phyloP scores from a whole-genome alignment of 208 protist genomes.

The Borovskyia barvae region DNA sequence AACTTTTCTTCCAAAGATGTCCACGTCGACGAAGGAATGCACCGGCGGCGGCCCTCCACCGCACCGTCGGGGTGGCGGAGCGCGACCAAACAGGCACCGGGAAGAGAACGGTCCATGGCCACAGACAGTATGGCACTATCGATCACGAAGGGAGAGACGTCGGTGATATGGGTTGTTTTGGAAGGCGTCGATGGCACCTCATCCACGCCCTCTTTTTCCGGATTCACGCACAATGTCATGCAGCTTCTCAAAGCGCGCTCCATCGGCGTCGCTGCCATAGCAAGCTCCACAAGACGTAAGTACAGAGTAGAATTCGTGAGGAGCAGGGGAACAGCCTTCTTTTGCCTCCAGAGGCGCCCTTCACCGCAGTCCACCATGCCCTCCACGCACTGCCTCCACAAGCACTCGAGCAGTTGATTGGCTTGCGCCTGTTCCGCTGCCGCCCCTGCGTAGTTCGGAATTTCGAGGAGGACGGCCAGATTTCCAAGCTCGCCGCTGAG shows the following conservation, averaged over 20 bases:
- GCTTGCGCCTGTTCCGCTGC: conserved; percentile 26
- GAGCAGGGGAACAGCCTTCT: not conserved
- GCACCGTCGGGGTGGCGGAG: conserved; percentile 53
- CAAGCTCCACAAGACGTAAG: not conserved
- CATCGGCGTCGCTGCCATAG: conserved; percentile 13
- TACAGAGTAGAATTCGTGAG: conserved; percentile 7
- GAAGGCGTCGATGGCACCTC: not conserved
- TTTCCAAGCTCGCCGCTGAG: conserved; percentile 24
- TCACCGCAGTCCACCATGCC: conserved; percentile 23
- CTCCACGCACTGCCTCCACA: conserved; percentile 1
- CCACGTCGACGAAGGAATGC: conserved; percentile 22
- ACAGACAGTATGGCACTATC: conserved; percentile 28
- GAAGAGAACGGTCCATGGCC: not conserved
- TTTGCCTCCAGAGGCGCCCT: conserved; percentile 21
- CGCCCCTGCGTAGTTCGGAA: conserved; percentile 20
- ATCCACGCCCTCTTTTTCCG: not conserved
- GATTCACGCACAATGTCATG: conserved; percentile 12
- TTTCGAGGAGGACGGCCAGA: conserved; percentile 30
- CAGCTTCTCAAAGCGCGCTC: conserved; percentile 21
- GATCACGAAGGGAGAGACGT: conserved; percentile 14
- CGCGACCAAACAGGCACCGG: conserved; percentile 34
- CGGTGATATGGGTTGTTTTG: conserved; percentile 4
- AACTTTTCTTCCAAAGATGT: conserved; percentile 14
- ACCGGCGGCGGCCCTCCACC: conserved; percentile 33
- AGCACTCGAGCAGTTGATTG: conserved; percentile 14